These are phyloP conservation scores for Penstemon davidsonii DNA, from an alignment of 257 asterid genomes.

Conservation along the genomic window DNA sequence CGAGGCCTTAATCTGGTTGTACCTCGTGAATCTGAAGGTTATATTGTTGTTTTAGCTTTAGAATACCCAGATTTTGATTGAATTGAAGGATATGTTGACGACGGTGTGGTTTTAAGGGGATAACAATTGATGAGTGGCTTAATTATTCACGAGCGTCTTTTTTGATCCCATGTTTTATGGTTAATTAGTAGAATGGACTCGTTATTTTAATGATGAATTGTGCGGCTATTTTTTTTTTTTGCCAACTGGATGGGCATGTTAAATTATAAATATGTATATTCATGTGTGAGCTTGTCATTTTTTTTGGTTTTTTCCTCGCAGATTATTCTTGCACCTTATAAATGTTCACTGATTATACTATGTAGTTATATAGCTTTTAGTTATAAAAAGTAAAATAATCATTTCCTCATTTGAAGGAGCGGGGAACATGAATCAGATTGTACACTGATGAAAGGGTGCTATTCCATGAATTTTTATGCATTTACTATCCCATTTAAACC, in stretches of 20 bases:
- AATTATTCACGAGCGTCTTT: constrained; percentile 13
- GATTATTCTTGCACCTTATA: not conserved
- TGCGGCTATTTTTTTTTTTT: constrained; percentile 10
- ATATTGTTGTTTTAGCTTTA: constrained; percentile 15
- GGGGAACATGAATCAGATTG: not conserved
- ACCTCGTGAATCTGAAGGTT: constrained; percentile 18
- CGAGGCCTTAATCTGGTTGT: constrained; percentile 25
- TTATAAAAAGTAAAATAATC: not conserved
- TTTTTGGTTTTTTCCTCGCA: not conserved
- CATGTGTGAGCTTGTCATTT: constrained; percentile 7
- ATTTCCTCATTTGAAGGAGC: not conserved
- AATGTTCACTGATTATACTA: too few species aligned
- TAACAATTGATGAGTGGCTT: constrained; percentile 18
- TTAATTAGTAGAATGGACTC: constrained; percentile 3
- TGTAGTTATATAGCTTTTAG: not conserved
- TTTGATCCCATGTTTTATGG: constrained; percentile 13
- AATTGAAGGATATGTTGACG: constrained; percentile 19
- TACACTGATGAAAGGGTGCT: not conserved
- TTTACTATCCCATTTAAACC: not conserved
- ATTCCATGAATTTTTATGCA: not conserved
- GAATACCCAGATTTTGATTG: constrained; percentile 21
- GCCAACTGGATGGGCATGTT: not conserved
- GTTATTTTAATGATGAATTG: constrained; percentile 2
- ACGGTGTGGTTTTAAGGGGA: constrained; percentile 19
- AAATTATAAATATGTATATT: not conserved